Evolutionary conservation across 306 rosid genomes (phyloP).

Genomic region (Cercis canadensis): DNA sequence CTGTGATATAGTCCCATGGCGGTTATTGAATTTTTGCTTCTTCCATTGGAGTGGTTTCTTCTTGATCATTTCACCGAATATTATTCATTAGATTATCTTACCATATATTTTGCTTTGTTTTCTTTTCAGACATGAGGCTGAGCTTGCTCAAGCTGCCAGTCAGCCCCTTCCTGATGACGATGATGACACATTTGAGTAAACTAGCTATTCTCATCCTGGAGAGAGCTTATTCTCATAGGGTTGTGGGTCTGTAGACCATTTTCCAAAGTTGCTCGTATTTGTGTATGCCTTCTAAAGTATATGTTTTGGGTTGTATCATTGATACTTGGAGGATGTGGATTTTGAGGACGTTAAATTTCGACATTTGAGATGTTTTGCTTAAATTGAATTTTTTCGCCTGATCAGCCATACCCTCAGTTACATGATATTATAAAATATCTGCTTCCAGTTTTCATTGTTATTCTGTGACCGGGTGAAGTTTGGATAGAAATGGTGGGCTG

Average conservation of each 20-base stretch:
- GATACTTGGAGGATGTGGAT: conserved; percentile 27
- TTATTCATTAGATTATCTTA: background rate
- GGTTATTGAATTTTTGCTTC: too few species aligned
- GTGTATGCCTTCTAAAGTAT: conserved; percentile 25
- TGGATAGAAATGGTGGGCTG: too few species aligned
- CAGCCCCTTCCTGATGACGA: conserved; percentile 91
- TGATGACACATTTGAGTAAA: conserved; percentile 71
- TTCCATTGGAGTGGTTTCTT: background rate
- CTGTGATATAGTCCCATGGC: too few species aligned
- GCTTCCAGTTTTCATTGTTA: too few species aligned
- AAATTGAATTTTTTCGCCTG: background rate
- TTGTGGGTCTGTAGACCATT: background rate
- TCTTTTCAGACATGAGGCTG: conserved; percentile 71
- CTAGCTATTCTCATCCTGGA: background rate
- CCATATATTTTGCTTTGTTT: background rate
- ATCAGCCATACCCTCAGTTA: background rate
- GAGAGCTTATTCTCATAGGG: background rate
- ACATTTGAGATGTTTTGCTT: conserved; percentile 13
- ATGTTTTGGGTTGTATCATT: conserved; percentile 38
- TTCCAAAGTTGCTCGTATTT: conserved; percentile 23
- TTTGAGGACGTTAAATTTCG: conserved; percentile 15
- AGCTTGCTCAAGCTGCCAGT: conserved; percentile 62
- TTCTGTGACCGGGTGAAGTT: too few species aligned
- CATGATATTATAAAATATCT: background rate
- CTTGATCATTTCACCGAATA: background rate